Base-by-base conservation (phyloP, 2,329 filamentous ascomycete species). In the Phaeophleospora eucalypticola region DNA sequence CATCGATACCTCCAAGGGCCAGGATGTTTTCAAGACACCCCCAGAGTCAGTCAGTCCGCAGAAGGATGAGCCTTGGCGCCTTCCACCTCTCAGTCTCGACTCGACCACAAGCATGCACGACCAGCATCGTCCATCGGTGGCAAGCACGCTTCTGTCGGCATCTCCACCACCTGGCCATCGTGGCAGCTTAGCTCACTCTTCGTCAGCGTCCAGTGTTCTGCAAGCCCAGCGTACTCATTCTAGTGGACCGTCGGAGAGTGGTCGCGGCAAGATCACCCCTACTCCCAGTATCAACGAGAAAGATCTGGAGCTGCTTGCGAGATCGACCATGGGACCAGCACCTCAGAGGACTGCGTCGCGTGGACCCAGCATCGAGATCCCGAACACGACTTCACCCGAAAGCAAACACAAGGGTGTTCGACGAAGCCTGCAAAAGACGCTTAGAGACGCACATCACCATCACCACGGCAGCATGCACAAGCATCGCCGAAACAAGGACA, bases 371-470 rank as follows among this genome's bases (percentile, higher is more conserved):
- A 36, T 59, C 21, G 59, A 61, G 21, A 55, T 53, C 18, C 43
- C 54, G 6, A 18, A 45, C 12, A 24, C 54, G 9, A 59, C 57
- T 20, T 55, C 54, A n/a, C 54, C 59, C 45, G 41, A 62, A 56
- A 43, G 51, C 46, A 59, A 60, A 40, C 58, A 58, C 46, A 64
- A 59, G 46, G 89, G 84, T 63, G 83, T 90, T 41, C 84, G 91
- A 18, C 83, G 89, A 52, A 95, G 89, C 65, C 72, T 97, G 12
- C 91, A 96, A 59, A 86, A 89, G 47, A 95, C 90, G 10, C 78
- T 97, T 48, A 82, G 93, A 54, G 91, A 97, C 59, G 79, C 85
- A 12, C 57, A 48, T 24, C 54, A 56, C 34, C 45, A 47, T 17
- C 46, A 43, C 14, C 47, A 48, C 9, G 48, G 53, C 33, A 53